phyloP scores from a whole-genome alignment of 1,139 yeast species.

The Candida tetrigidarum region DNA sequence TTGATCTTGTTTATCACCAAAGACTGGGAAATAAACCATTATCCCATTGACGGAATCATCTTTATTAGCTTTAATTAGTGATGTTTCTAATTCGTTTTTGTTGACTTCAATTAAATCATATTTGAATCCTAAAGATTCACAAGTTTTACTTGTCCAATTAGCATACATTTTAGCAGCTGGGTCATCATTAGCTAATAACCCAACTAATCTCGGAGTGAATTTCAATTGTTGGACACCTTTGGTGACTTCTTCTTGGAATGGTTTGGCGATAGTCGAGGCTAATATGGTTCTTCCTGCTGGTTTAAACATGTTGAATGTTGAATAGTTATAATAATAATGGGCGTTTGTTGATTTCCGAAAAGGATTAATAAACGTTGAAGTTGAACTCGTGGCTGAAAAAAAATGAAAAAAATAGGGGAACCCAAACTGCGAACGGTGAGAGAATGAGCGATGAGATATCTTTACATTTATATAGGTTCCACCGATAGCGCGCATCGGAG shows the following conservation, averaged over 20 bases:
- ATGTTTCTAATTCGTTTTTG: constrained; percentile 85
- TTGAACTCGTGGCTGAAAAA: too few relatives aligned
- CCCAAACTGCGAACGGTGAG: too few relatives aligned
- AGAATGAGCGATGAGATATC: too few relatives aligned
- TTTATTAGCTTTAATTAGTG: constrained; percentile 77
- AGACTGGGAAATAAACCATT: constrained; percentile 98
- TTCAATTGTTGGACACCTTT: constrained; percentile 56
- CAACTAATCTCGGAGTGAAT: constrained; percentile 76
- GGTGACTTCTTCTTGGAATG: constrained; percentile 73
- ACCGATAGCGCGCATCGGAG: too few relatives aligned
- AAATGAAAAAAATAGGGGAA: too few relatives aligned
- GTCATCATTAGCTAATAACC: constrained; percentile 87
- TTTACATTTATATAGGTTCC: too few relatives aligned
- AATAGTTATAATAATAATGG: too few relatives aligned
- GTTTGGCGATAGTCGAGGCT: constrained; percentile 87
- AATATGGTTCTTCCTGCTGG: constrained; percentile 79
- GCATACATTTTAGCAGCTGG: constrained; percentile 98
- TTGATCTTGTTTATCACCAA: constrained; percentile 93
- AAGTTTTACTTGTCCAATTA: constrained; percentile 92
- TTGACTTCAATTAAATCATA: constrained; percentile 76
- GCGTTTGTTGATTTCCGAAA: too few relatives aligned
- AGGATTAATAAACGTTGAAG: too few relatives aligned
- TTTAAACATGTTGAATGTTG: too few relatives aligned
- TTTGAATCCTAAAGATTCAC: constrained; percentile 80
- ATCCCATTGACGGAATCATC: constrained; percentile 85